Conservation (phyloP, 2,329 filamentous ascomycete species). For the Magnaporthiopsis incrustans region DNA sequence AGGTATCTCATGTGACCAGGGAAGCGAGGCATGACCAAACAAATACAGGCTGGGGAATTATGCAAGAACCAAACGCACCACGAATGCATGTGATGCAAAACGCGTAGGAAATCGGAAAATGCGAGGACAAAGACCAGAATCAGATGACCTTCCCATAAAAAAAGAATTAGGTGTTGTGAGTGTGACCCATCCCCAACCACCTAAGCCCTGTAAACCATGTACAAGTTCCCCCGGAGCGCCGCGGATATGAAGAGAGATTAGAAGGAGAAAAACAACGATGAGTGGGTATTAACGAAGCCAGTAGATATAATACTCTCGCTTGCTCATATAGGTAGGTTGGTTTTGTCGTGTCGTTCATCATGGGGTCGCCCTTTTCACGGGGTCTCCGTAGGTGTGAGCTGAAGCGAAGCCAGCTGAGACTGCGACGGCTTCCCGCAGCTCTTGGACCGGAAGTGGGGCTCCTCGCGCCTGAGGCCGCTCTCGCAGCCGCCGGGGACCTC, state of each 20-base stretch:
- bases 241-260: background rate
- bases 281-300: background rate
- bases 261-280: background rate
- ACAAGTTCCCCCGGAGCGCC: background rate
- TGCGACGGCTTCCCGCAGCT: slow-evolving; percentile 27
- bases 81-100: background rate
- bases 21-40: background rate
- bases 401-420: slow-evolving; percentile 21
- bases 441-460: slow-evolving; percentile 23
- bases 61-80: background rate
- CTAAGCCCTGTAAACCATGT: background rate
- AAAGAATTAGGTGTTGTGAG: background rate
- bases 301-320: background rate
- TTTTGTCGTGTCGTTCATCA: background rate
- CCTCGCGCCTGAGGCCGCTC: background rate
- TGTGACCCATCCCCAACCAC: background rate
- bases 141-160: background rate
- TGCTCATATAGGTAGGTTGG: background rate
- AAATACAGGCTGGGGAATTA: background rate
- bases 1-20: background rate
- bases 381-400: slow-evolving; percentile 33
- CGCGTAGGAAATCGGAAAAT: background rate
- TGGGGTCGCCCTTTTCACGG: slow-evolving; percentile 15
- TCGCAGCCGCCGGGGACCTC: slow-evolving; percentile 3
- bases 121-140: background rate